Base-by-base conservation (phyloP, 345 rosid genomes). In the Gossypium stocksii region DNA sequence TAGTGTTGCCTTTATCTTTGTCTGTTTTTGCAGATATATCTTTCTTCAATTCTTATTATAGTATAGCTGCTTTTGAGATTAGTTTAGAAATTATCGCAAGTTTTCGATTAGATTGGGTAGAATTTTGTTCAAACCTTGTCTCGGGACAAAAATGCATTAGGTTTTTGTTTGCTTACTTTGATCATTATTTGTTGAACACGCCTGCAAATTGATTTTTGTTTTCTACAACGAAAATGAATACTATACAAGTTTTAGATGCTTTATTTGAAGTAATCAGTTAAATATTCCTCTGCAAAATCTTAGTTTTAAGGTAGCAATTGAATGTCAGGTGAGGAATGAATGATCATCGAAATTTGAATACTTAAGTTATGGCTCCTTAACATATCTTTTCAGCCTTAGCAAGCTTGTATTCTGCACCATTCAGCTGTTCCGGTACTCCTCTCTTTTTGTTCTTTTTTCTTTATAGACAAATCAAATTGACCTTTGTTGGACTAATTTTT, bases 251-350 rank as follows among this genome's bases (percentile, higher is more conserved):
- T 43, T 64, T 45, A n/a, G 49, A 20, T 66, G 2, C 51, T 20
- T 6, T 20, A 45, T 19, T 20, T 20, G 53, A 66, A 44, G 15
- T 44, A 44, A 45, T 44, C 2, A 12, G 53, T 44, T 65, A 3
- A 19, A 43, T 65, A 20, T 19, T 19, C 34, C 2, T 44, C 7
- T 44, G 23, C 48, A 20, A 52, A 44, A 66, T 20, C 70, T 44
- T 20, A 66, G 34, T 66, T 66, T 45, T 45, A 45, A 66, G 53
- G n/a, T 45, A 66, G 48, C 70, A 44, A 19, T 20, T 66, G 53
- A 20, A 1, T 43, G 48, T 6, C 20, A 2, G 13, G 5, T 19
- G 5, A 65, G 49, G 23, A 65, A 65, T 11, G 51, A 3, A 44
- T 20, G 25, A 20, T 44, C 3, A 22, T 44, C 20, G 17, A 20